Base-by-base conservation (phyloP, 192 early-diverging fungal genomes). In the Coemansia sp. region DNA sequence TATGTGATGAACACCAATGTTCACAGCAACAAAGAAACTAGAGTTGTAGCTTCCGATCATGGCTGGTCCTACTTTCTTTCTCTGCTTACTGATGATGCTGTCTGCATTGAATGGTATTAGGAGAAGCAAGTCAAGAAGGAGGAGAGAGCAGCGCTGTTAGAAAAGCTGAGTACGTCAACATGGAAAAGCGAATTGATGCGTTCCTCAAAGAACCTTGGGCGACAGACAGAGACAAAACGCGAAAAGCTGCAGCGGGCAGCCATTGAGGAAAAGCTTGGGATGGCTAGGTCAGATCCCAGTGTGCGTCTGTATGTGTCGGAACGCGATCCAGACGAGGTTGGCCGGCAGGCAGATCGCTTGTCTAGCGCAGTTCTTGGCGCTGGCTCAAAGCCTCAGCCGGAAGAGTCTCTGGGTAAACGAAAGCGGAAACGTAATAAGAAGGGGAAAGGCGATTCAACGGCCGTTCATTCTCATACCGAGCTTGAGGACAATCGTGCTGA, bases 71-170 rank as follows among this genome's bases (percentile, higher is more conserved):
- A 13, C 4, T 50, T 16, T 50, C 17, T 50, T 50, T 1, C n/a
- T 11, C 17, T 50, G 16, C 17, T 54, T 8, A 1, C 10, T 54
- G 22, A 13, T 10, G 5, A 13, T 4, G 51, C 19, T 20, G 20
- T 25, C 25, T 20, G 7, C 8, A 25, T 25, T 54, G 20, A 25
- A 7, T 25, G 14, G 1, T 54, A 25, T 13, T 76, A 77, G 87
- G 81, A 91, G 61, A 88, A 90, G 84, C 92, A 93, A 75, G 69
- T 92, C 69, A 90, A 92, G 73, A 93, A 93, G 74, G 91, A 91
- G 53, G 88, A 89, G 63, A 79, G 91, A 25, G 88, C 83, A 7
- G 85, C 72, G 22, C 63, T 92, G 53, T 62, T 93, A 17, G 89
- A 91, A 40, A 87, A 85, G 70, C 70, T 85, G n/a, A 64, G 72